phyloP scores from a whole-genome alignment of 176 grass and related monocot species.

The Chloris gayana region DNA sequence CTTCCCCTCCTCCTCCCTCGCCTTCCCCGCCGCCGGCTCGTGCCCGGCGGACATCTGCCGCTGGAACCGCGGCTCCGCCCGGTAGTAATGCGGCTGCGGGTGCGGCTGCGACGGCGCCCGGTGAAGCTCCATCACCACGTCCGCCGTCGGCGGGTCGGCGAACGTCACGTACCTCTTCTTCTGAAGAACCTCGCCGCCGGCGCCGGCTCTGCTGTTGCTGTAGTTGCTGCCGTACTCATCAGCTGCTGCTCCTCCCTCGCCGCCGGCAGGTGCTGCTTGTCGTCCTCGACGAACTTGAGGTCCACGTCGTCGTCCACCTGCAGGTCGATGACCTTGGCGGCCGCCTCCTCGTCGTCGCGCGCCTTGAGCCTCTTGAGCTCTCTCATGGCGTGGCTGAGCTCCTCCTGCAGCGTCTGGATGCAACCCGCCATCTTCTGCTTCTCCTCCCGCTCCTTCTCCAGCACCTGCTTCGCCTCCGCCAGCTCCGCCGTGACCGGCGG shows the following conservation, averaged over 20 bases:
- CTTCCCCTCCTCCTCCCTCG: not conserved
- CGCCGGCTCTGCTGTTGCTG: fast-evolving
- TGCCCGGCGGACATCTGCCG: slow-evolving; percentile 43
- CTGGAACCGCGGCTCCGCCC: slow-evolving; percentile 44
- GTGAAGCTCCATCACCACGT: slow-evolving; percentile 44
- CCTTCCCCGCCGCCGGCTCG: not conserved
- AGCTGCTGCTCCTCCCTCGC: not conserved
- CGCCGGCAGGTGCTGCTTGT: not conserved
- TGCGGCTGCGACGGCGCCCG: slow-evolving; percentile 12
- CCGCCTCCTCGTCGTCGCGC: slow-evolving; percentile 25
- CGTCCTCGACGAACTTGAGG: slow-evolving; percentile 63
- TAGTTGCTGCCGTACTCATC: not conserved
- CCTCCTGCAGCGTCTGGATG: slow-evolving; percentile 62
- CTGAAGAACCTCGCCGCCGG: slow-evolving; percentile 62
- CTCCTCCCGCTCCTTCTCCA: slow-evolving; percentile 69
- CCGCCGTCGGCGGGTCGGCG: slow-evolving; percentile 57
- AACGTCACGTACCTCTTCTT: slow-evolving; percentile 95
- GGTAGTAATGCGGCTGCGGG: slow-evolving; percentile 23
- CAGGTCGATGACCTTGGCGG: slow-evolving; percentile 50
- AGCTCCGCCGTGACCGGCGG: slow-evolving; percentile 29
- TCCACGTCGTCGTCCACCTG: slow-evolving; percentile 71
- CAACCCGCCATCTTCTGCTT: slow-evolving; percentile 62
- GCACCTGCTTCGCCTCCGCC: slow-evolving; percentile 55
- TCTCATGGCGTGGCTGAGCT: slow-evolving; percentile 65
- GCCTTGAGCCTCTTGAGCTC: slow-evolving; percentile 68